Percentiles rank a stretch among this genome's conserved stretches.
Evolutionary conservation across 192 early-diverging fungal genomes (phyloP).

Genomic region (Linnemannia schmuckeri): DNA sequence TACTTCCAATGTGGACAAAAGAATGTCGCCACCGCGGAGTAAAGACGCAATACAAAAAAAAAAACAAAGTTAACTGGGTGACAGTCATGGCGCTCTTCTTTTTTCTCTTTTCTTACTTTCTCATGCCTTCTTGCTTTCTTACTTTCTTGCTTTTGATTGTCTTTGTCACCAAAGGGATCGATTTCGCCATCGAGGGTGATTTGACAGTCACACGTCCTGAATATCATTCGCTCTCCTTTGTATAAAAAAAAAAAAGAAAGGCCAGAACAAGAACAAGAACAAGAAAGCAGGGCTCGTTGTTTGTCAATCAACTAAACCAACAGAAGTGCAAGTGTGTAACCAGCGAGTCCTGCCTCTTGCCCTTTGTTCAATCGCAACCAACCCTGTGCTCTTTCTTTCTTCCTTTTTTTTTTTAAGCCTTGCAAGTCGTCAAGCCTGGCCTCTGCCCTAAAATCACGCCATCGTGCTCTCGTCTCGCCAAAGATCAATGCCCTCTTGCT

Average conservation of each 20-base stretch:
- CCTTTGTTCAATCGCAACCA: background rate
- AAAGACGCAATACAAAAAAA: background rate
- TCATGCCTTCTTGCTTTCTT: background rate
- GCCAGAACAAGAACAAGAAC: too few species aligned
- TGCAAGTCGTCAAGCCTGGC: background rate
- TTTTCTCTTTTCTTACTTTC: background rate
- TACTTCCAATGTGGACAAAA: background rate
- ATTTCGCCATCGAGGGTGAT: constrained; percentile 6
- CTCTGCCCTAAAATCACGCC: constrained; percentile 4
- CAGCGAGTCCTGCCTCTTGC: too few species aligned
- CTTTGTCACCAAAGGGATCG: background rate
- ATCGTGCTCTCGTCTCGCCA: constrained; percentile 1
- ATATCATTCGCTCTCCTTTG: background rate
- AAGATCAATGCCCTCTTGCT: background rate
- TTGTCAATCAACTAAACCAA: too few species aligned
- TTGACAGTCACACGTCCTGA: background rate
- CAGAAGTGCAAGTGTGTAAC: too few species aligned
- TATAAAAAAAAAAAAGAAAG: too few species aligned
- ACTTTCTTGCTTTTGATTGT: background rate
- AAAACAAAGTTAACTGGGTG: background rate
- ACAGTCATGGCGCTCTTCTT: background rate
- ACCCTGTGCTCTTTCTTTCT: background rate
- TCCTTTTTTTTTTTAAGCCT: background rate
- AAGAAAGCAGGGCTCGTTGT: too few species aligned
- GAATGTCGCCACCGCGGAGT: constrained; percentile 5